phyloP scores from a whole-genome alignment of 371 early-diverging fungal genomes.

The Parasitella parasitica region DNA sequence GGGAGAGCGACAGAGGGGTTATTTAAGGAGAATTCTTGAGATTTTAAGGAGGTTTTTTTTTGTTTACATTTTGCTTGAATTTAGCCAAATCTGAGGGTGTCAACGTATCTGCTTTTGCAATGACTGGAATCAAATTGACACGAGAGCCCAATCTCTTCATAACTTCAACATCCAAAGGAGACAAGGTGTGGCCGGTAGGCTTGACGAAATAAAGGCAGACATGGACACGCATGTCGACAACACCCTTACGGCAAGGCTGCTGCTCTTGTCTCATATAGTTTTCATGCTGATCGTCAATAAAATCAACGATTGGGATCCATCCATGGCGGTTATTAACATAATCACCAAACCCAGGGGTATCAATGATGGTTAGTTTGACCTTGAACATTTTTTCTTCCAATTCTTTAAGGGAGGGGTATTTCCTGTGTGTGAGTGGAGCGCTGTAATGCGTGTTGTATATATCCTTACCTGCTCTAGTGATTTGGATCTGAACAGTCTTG shows the following conservation, averaged over 20 bases:
- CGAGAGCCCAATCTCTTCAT: conserved; percentile 86
- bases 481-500: conserved; percentile 93
- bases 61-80: conserved; percentile 78
- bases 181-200: conserved; percentile 88
- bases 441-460: too few species aligned
- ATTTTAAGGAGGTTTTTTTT: conserved; percentile 12
- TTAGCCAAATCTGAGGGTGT: conserved; percentile 78
- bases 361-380: conserved; percentile 88
- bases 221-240: conserved; percentile 90
- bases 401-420: conserved; percentile 11
- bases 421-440: too few species aligned
- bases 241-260: conserved; percentile 72
- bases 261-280: conserved; percentile 86
- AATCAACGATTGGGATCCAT: conserved; percentile 96
- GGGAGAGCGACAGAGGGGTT: neutral
- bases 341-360: conserved; percentile 92
- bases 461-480: conserved; percentile 90
- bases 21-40: neutral
- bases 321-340: conserved; percentile 88
- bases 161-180: conserved; percentile 82
- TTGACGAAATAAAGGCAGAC: conserved; percentile 87
- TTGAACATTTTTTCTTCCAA: conserved; percentile 67
- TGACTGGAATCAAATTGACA: conserved; percentile 90
- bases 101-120: conserved; percentile 93
- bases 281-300: conserved; percentile 95